These are phyloP conservation scores for Saraca asoca DNA, from an alignment of 331 rosid genomes.

Conservation along the genomic window DNA sequence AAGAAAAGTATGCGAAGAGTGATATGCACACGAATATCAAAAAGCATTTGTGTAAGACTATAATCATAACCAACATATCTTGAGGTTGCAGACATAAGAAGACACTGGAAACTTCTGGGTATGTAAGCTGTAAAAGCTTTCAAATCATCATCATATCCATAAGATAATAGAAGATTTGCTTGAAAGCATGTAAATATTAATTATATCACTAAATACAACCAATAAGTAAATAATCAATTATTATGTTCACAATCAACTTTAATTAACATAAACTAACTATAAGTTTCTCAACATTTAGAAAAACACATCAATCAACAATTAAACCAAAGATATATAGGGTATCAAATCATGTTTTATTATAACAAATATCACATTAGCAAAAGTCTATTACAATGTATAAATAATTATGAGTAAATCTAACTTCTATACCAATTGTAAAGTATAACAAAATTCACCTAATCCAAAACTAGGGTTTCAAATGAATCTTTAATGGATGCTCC, in stretches of 20 bases:
- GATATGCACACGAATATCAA: slow-evolving; percentile 29
- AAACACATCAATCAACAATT: no score
- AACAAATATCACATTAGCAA: no score
- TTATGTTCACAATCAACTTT: neutral
- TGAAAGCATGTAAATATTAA: slow-evolving; percentile 44
- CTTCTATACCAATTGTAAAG: neutral
- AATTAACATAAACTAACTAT: slow-evolving; percentile 7
- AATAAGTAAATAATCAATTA: neutral
- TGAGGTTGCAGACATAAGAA: slow-evolving; percentile 93
- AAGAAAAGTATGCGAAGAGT: slow-evolving; percentile 1
- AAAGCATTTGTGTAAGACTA: slow-evolving; percentile 12
- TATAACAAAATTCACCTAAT: slow-evolving; percentile 48
- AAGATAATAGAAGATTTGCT: slow-evolving; percentile 95
- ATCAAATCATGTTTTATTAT: neutral
- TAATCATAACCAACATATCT: slow-evolving; percentile 53
- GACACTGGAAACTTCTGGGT: slow-evolving; percentile 86
- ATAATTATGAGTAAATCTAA: slow-evolving; percentile 5
- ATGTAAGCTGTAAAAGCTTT: slow-evolving; percentile 75
- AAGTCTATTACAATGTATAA: no score
- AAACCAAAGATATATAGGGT: slow-evolving; percentile 10
- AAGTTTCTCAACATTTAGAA: slow-evolving; percentile 12
- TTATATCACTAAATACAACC: slow-evolving; percentile 13
- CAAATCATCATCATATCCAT: slow-evolving; percentile 85
- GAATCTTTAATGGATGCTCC: slow-evolving; percentile 56
- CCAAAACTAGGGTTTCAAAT: slow-evolving; percentile 65